Base-by-base conservation (phyloP, 192 early-diverging fungal genomes). In the Allomyces arbusculus region DNA sequence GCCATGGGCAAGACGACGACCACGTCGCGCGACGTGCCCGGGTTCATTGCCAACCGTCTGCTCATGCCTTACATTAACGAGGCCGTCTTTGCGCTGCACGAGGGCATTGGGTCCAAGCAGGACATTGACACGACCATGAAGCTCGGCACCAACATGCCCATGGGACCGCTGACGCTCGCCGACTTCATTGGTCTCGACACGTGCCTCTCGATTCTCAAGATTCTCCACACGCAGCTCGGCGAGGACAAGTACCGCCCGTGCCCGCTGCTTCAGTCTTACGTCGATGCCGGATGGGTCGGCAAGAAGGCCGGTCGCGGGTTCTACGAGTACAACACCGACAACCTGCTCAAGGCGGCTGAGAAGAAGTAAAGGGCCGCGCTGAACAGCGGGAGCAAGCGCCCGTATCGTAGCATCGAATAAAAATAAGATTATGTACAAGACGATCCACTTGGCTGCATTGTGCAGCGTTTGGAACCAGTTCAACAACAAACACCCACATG, bases 11-110 rank as follows among this genome's bases (percentile, higher is more conserved):
- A 98, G 80, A 90, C 85, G n/a, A 89, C 85, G 61, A 96, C 95
- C 5, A 72, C 83, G 68, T 84, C 83, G 50, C 78, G 80, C 68
- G 95, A 98, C 78, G 84, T 90, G 62, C 95, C 95, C 19, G 95
- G 92, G 62, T 98, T 98, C 72, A 91, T 98, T 66, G 92, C 95
- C 40, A 98, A 98, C 80, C 80, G 95, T 20, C 67, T 98, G 66
- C 78, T 98, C 72, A 98, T 98, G 92, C 95, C 95, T 44, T 98
- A 98, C 78, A 98, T 98, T 70, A 98, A 98, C 75, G 95, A 98
- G 77, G 93, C 95, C 10, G 68, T 89, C 11, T 87, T 89, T 68
- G 85, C 86, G 16, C 76, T 94, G 23, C 88, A 94, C 73, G 73
- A 91, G 84, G 86, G 88, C 9, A 89, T 92, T 74, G 92, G 89